Evolutionary conservation across 1,139 yeast species (phyloP).

Genomic region (Zygoascus meyerae): DNA sequence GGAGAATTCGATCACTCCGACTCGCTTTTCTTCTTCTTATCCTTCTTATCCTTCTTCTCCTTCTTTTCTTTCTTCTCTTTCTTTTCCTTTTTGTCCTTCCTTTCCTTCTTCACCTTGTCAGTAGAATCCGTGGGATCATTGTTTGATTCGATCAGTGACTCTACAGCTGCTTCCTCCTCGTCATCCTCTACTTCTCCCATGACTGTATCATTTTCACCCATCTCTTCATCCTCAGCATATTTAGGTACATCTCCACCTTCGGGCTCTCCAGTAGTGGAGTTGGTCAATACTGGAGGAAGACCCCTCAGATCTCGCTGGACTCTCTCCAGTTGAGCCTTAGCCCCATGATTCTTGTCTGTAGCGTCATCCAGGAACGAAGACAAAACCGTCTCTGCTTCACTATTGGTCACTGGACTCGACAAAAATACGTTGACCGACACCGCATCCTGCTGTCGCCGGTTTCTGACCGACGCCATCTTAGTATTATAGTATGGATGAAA

Average conservation of each 20-base stretch:
- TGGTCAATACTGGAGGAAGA: conserved; percentile 46
- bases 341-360: conserved; percentile 22
- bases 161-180: conserved; percentile 2
- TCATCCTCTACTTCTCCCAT: conserved; percentile 2
- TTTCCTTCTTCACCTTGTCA: background rate
- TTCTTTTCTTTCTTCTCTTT: conserved; percentile 6
- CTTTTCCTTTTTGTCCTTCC: conserved; percentile 3
- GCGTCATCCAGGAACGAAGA: conserved; percentile 14
- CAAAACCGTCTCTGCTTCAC: conserved; percentile 31
- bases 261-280: conserved; percentile 3
- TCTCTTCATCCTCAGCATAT: background rate
- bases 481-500: background rate
- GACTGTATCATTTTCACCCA: background rate
- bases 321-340: conserved; percentile 56
- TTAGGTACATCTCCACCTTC: background rate
- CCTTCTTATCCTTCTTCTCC: conserved; percentile 1
- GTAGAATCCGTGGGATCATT: background rate
- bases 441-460: conserved; percentile 20
- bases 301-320: conserved; percentile 70
- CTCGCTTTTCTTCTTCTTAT: background rate
- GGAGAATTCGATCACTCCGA: background rate
- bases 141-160: background rate
- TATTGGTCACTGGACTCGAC: conserved; percentile 27
- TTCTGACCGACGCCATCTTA: conserved; percentile 11
- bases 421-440: conserved; percentile 28